Conservation (phyloP, 2,329 filamentous ascomycete genomes). For the Tolypocladium album region DNA sequence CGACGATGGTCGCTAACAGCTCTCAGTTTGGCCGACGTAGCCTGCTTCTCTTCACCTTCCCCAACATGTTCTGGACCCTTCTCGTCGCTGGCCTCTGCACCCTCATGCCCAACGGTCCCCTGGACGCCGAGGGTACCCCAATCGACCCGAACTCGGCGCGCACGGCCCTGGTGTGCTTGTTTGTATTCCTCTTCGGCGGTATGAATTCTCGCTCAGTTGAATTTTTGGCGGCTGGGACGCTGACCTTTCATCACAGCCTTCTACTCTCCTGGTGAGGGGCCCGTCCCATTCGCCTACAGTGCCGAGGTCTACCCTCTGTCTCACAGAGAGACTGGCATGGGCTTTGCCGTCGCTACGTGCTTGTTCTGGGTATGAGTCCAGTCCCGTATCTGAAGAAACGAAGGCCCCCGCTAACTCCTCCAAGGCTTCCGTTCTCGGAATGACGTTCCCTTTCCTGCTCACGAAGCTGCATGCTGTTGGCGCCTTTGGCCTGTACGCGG, state of each 20-base stretch:
- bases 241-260: conserved; percentile 26
- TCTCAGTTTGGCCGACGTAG: conserved; percentile 44
- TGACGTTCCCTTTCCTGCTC: conserved; percentile 41
- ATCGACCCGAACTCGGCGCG: conserved; percentile 21
- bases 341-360: conserved; percentile 50
- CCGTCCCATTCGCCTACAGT: conserved; percentile 51
- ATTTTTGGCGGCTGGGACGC: neutral
- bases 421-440: conserved; percentile 32
- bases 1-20: conserved; percentile 3
- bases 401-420: neutral
- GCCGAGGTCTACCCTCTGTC: conserved; percentile 55
- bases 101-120: conserved; percentile 12
- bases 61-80: conserved; percentile 51
- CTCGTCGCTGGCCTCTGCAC: conserved; percentile 31
- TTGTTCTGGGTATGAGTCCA: conserved; percentile 31
- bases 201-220: neutral
- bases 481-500: conserved; percentile 40
- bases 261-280: conserved; percentile 54
- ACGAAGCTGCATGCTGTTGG: conserved; percentile 19
- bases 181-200: conserved; percentile 52
- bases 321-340: conserved; percentile 54
- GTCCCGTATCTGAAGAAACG: neutral
- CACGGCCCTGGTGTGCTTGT: conserved; percentile 45
- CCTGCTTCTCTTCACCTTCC: conserved; percentile 54
- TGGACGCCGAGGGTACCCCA: conserved; percentile 13